Percentiles rank a stretch among this genome's conserved stretches.
Conservation (phyloP, 2,329 filamentous ascomycete genomes). For the Paramyrothecium roridum region DNA sequence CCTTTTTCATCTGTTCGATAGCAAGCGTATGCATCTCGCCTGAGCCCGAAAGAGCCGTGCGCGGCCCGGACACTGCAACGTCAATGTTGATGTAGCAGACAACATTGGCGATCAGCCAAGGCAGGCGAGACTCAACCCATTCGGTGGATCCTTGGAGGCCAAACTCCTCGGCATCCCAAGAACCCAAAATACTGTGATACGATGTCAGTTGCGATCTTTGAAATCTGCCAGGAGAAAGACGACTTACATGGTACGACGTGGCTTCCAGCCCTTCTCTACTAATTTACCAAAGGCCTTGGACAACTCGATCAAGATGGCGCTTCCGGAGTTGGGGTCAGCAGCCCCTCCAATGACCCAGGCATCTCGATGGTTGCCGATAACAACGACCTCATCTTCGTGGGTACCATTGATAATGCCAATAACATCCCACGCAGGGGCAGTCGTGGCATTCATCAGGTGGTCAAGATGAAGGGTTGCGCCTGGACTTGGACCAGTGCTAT, state of each 20-base stretch:
- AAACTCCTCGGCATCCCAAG: conserved; percentile 2
- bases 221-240: too few species aligned
- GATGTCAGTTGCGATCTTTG: too few species aligned
- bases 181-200: background rate
- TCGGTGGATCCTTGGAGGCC: conserved; percentile 3
- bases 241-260: conserved; percentile 40
- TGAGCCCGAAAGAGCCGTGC: conserved; percentile 26
- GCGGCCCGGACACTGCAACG: conserved; percentile 40
- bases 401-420: conserved; percentile 38
- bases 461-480: background rate
- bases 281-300: conserved; percentile 46
- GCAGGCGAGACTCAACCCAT: conserved; percentile 1
- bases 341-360: conserved; percentile 53
- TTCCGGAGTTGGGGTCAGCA: conserved; percentile 48
- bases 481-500: background rate
- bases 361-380: conserved; percentile 51
- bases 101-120: conserved; percentile 1
- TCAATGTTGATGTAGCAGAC: conserved; percentile 46
- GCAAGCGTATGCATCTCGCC: conserved; percentile 15
- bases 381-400: conserved; percentile 35
- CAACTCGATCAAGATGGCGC: conserved; percentile 45
- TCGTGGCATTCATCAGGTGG: conserved; percentile 10
- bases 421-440: conserved; percentile 22
- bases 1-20: conserved; percentile 16
- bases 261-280: conserved; percentile 46